Conservation (phyloP, 257 asterid genomes). For the Solanum chaucha region DNA sequence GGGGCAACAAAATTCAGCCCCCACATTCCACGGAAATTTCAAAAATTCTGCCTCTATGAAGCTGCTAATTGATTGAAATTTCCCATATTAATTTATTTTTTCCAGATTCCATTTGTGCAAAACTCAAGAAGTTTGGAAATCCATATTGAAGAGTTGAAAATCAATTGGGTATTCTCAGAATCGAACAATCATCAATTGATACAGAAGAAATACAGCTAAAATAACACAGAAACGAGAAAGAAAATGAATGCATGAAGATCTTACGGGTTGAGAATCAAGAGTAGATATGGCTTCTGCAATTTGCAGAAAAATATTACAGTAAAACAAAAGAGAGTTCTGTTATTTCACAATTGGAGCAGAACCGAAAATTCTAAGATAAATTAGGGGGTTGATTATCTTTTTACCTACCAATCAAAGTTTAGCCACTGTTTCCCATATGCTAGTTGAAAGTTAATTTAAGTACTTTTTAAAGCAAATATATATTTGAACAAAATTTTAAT, state of each 20-base stretch:
- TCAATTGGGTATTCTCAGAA: neutral
- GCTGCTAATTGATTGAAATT: neutral
- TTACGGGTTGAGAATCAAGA: neutral
- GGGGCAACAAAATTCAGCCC: neutral
- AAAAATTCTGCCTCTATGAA: neutral
- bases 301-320: neutral
- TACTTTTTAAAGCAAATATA: no score
- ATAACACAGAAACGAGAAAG: neutral
- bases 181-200: neutral
- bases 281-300: neutral
- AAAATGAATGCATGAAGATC: neutral
- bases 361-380: no score
- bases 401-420: no score
- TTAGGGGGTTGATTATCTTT: no score
- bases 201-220: neutral
- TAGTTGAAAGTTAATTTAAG: no score
- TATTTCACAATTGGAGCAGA: no score
- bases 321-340: no score
- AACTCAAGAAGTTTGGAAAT: no score
- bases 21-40: neutral
- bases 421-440: no score
- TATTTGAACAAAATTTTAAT: no score
- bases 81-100: neutral
- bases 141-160: no score
- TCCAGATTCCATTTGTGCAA: neutral